Evolutionary conservation across 371 early-diverging fungal genomes (phyloP).

Genomic region (Chytridium lagenaria): DNA sequence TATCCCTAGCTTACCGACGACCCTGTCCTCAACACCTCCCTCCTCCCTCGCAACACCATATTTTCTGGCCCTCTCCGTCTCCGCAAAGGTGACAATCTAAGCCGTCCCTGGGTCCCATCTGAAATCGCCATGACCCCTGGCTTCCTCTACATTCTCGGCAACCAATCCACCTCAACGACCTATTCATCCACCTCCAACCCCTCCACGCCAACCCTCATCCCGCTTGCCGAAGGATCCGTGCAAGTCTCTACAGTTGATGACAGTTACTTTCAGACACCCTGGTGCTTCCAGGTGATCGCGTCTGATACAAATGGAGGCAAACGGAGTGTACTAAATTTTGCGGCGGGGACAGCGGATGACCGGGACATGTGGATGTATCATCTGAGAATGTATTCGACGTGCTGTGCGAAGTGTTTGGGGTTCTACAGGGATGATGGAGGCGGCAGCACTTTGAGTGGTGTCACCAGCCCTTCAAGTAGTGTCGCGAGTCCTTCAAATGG

Average conservation of each 20-base stretch:
- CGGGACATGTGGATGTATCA: conserved; percentile 37
- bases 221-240: conserved; percentile 24
- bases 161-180: neutral
- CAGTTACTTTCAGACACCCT: conserved; percentile 33
- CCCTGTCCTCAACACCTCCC: neutral
- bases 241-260: conserved; percentile 38
- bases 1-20: conserved; percentile 9
- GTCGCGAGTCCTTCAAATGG: too few relatives aligned
- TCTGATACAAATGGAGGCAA: neutral
- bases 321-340: conserved; percentile 34
- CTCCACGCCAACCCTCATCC: conserved; percentile 36
- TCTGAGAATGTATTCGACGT: conserved; percentile 31
- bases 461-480: too few relatives aligned
- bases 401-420: conserved; percentile 39
- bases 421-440: neutral
- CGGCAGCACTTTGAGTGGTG: neutral
- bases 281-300: conserved; percentile 45
- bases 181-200: conserved; percentile 5
- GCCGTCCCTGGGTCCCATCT: conserved; percentile 38
- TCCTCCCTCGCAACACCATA: conserved; percentile 29
- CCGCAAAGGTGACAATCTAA: conserved; percentile 31
- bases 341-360: conserved; percentile 35
- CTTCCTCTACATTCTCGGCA: neutral
- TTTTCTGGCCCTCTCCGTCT: conserved; percentile 34
- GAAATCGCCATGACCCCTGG: conserved; percentile 20